Evolutionary conservation across 1,284 basidiomycete genomes (phyloP).

Genomic region (Agaricales sp.): DNA sequence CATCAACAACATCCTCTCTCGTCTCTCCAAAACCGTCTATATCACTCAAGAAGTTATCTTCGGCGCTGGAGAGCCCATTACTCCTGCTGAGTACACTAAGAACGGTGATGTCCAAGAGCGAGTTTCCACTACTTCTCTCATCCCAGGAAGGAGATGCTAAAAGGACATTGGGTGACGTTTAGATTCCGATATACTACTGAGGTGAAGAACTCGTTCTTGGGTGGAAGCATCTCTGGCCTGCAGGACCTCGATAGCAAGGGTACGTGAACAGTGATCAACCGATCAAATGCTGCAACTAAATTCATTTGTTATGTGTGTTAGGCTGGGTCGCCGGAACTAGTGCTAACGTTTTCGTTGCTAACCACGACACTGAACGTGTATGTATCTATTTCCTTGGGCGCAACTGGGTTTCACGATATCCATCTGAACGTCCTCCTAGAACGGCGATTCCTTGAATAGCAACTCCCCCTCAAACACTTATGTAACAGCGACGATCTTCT

Average conservation of each 20-base stretch:
- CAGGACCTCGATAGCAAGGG: slow-evolving; percentile 46
- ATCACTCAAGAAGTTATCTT: slow-evolving; percentile 55
- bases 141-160: background rate
- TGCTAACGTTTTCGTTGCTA: slow-evolving; percentile 60
- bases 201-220: slow-evolving; percentile 39
- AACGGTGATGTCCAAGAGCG: slow-evolving; percentile 64
- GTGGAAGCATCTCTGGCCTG: slow-evolving; percentile 39
- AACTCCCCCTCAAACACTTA: slow-evolving; percentile 59
- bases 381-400: slow-evolving; percentile 11
- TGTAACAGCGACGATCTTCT: slow-evolving; percentile 49
- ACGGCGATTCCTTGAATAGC: slow-evolving; percentile 41
- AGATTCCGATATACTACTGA: slow-evolving; percentile 56
- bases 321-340: slow-evolving; percentile 44
- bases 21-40: slow-evolving; percentile 32
- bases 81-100: slow-evolving; percentile 41
- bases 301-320: slow-evolving; percentile 12
- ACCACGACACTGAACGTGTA: slow-evolving; percentile 64
- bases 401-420: too few relatives aligned
- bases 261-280: slow-evolving; percentile 12
- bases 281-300: background rate
- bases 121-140: slow-evolving; percentile 12
- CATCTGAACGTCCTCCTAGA: slow-evolving; percentile 29
- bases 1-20: slow-evolving; percentile 40
- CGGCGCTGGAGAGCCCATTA: slow-evolving; percentile 40
- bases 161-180: slow-evolving; percentile 5